A percentile compares a stretch with the other conserved stretches of the same genome.
phyloP scores from a whole-genome alignment of 352 stramenopile genomes.

The Globisporangium paroecandrum region DNA sequence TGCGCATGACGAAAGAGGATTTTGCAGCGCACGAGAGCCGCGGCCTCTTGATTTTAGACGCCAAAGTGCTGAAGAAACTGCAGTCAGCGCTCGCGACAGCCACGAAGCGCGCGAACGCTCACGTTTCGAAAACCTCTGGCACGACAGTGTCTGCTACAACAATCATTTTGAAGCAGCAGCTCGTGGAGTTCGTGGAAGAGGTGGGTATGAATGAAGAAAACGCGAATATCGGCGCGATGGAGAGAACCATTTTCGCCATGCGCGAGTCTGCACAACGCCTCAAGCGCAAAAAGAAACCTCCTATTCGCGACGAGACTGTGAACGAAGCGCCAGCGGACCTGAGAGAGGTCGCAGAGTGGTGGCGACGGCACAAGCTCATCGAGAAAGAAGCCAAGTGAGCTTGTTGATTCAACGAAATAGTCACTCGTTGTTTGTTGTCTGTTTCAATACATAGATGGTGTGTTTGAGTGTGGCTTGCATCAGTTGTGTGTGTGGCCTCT shows the following conservation, averaged over 20 bases:
- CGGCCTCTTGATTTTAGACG: slow-evolving; percentile 43
- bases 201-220: slow-evolving; percentile 17
- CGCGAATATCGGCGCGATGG: not conserved
- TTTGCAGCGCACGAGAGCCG: slow-evolving; percentile 34
- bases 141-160: not conserved
- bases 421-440: not conserved
- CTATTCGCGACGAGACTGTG: not conserved
- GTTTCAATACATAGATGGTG: not conserved
- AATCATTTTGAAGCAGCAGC: slow-evolving; percentile 20
- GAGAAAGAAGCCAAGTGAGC: not conserved
- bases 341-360: slow-evolving; percentile 57
- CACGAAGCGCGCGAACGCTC: slow-evolving; percentile 13
- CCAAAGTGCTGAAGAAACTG: slow-evolving; percentile 29
- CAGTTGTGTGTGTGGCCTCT: too few relatives aligned
- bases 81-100: slow-evolving; percentile 21
- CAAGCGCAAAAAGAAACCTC: slow-evolving; percentile 17
- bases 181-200: slow-evolving; percentile 30
- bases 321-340: slow-evolving; percentile 16
- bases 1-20: slow-evolving; percentile 54
- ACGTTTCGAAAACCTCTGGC: slow-evolving; percentile 9
- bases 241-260: not conserved
- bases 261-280: slow-evolving; percentile 8
- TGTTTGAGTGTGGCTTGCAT: too few relatives aligned
- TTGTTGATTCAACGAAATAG: not conserved
- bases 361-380: slow-evolving; percentile 23